Percentiles rank a stretch among this genome's conserved stretches.
Evolutionary conservation across 257 asterid genomes (phyloP).

Genomic region (Salvia miltiorrhiza): DNA sequence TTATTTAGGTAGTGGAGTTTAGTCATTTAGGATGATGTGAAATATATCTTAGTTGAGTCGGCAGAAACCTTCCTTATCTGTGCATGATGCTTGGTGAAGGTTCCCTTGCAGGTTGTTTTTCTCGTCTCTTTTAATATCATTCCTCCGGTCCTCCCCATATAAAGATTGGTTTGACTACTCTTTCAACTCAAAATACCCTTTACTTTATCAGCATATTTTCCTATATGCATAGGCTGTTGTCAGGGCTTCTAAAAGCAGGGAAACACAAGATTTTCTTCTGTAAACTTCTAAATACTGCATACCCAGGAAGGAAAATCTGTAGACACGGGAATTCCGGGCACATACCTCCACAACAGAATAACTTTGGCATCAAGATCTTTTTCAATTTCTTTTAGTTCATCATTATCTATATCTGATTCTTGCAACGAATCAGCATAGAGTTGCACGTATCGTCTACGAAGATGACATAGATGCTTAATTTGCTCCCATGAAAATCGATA

Average conservation of each 20-base stretch:
- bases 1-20: too few relatives aligned
- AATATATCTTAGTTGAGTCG: too few relatives aligned
- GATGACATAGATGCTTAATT: slow-evolving; percentile 73
- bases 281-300: background rate
- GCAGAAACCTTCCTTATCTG: too few relatives aligned
- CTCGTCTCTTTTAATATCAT: too few relatives aligned
- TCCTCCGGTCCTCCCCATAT: too few relatives aligned
- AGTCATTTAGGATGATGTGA: too few relatives aligned
- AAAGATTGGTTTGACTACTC: too few relatives aligned
- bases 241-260: slow-evolving; percentile 13
- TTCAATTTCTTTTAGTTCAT: slow-evolving; percentile 68
- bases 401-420: slow-evolving; percentile 45
- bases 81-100: too few relatives aligned
- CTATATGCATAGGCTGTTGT: background rate
- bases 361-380: slow-evolving; percentile 91
- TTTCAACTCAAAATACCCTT: too few relatives aligned
- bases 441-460: slow-evolving; percentile 87
- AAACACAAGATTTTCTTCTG: slow-evolving; percentile 4
- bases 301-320: background rate
- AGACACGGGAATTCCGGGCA: slow-evolving; percentile 4
- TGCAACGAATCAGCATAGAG: slow-evolving; percentile 83
- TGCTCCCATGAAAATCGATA: slow-evolving; percentile 91
- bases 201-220: background rate
- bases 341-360: slow-evolving; percentile 92
- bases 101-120: too few relatives aligned